Base-by-base conservation (phyloP, 805 yeast genomes). In the Cyberlindnera misumaiensis region DNA sequence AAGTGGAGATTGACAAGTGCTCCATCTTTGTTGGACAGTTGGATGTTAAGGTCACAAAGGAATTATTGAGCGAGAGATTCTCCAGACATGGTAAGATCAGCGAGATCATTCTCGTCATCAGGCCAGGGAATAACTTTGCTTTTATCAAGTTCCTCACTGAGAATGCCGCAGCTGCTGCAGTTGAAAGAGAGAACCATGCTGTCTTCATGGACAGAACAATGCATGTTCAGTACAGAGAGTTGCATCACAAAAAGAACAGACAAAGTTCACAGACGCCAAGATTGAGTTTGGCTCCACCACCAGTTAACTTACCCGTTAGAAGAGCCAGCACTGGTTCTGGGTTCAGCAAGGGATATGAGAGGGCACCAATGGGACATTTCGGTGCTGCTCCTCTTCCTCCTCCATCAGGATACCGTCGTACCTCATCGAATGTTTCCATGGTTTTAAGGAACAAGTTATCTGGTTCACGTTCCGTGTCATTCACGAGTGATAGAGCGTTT, bases 1-100 rank as follows among this genome's bases (percentile, higher is more conserved):
- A 63, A 5, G 62, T 70, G 14, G 62, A 69, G 20, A 75, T 84
- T 52, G 95, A 86, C 50, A 79, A 75, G 52, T 68, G 63, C 50
- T 77, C 94, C 2, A 67, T 87, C n/a, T 87, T 80, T 61, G 78
- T 87, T 35, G 94, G 95, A 28, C 90, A 82, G 53, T 65, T 87
- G 34, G 75, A 68, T 45, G 61, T 67, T 6, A 56, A 64, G 15
- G 77, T 77, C 24, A 72, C 79, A 3, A 74, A 75, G 48, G 74
- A 71, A 7, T 73, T 71, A 35, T 60, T 87, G 33, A 48, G 53
- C 28, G 73, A 72, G 40, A 71, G 87, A 45, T 87, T 87, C 58
- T 61, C 69, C 16, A 64, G 61, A 28, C 87, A 85, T 59, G 96
- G 96, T 5, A 62, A 67, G 30, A 75, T 87, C 38, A 62, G 61